These are phyloP conservation scores for Penicillium sp. DNA, from an alignment of 2,329 filamentous ascomycete genomes.

Conservation along the genomic window DNA sequence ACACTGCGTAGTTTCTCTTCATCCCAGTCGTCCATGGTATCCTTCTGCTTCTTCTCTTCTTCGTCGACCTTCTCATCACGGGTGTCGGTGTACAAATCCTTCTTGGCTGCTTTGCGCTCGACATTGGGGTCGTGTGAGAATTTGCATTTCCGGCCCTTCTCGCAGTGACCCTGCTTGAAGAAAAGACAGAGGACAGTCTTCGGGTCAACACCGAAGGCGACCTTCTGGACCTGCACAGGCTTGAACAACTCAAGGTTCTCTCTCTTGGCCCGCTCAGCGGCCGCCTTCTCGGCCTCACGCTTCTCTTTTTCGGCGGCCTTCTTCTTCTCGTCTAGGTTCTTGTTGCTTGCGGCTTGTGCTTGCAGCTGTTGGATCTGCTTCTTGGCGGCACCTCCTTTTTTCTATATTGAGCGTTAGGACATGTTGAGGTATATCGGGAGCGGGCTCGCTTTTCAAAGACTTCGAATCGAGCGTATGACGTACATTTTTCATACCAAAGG, in stretches of 20 bases:
- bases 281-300: constrained; percentile 84
- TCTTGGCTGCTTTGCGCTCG: constrained; percentile 91
- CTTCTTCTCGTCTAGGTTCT: constrained; percentile 82
- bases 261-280: constrained; percentile 77
- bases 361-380: constrained; percentile 84
- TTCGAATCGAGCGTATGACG: constrained; percentile 23
- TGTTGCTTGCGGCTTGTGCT: constrained; percentile 69
- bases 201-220: constrained; percentile 94
- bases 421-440: constrained; percentile 2
- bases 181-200: constrained; percentile 97
- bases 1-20: constrained; percentile 92
- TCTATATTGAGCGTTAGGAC: constrained; percentile 47
- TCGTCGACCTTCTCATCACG: constrained; percentile 68
- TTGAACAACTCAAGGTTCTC: constrained; percentile 83
- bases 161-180: constrained; percentile 94
- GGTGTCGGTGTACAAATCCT: constrained; percentile 82
- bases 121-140: constrained; percentile 89
- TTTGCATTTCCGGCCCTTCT: constrained; percentile 97
- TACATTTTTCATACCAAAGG: constrained; percentile 98
- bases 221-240: constrained; percentile 93
- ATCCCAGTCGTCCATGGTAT: constrained; percentile 96
- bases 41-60: constrained; percentile 72
- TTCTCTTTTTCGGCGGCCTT: constrained; percentile 65
- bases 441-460: not conserved
- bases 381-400: constrained; percentile 89